phyloP scores from a whole-genome alignment of 371 early-diverging fungal genomes.

The Syncephalis plumigaleata region DNA sequence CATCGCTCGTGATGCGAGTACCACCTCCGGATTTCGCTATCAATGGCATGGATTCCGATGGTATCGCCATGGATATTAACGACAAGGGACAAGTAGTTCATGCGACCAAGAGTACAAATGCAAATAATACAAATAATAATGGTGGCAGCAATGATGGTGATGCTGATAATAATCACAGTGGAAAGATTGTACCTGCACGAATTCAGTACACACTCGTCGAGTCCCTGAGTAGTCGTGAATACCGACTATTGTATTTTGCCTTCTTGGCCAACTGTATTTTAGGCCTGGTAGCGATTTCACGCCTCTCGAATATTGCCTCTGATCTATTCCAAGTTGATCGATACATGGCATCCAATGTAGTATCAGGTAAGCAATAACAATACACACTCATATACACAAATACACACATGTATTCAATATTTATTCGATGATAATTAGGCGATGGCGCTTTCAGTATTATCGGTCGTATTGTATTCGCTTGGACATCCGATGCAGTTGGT shows the following conservation, averaged over 20 bases:
- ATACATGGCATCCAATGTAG: constrained; percentile 27
- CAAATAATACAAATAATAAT: constrained; percentile 10
- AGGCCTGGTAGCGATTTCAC: constrained; percentile 36
- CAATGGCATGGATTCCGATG: constrained; percentile 22
- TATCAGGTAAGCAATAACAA: constrained; percentile 22
- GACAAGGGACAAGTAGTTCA: not conserved
- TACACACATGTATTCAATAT: too few species aligned
- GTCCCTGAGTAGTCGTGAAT: constrained; percentile 27
- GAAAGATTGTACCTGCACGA: constrained; percentile 8
- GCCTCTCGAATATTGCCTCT: constrained; percentile 32
- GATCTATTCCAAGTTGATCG: constrained; percentile 27
- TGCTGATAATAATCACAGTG: too few species aligned
- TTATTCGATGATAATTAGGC: too few species aligned
- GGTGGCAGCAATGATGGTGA: too few species aligned
- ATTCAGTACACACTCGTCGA: constrained; percentile 24
- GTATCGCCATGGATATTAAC: constrained; percentile 12
- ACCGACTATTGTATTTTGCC: constrained; percentile 29
- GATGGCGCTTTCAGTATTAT: constrained; percentile 38
- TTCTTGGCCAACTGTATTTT: constrained; percentile 32
- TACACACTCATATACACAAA: too few species aligned
- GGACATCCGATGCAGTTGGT: constrained; percentile 30
- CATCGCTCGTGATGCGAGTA: constrained; percentile 27
- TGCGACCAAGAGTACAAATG: too few species aligned
- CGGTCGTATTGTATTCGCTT: constrained; percentile 31
- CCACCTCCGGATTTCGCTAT: constrained; percentile 43